Evolutionary conservation across 2,329 filamentous ascomycete species (phyloP).

Genomic region (Teratosphaeria viscida): DNA sequence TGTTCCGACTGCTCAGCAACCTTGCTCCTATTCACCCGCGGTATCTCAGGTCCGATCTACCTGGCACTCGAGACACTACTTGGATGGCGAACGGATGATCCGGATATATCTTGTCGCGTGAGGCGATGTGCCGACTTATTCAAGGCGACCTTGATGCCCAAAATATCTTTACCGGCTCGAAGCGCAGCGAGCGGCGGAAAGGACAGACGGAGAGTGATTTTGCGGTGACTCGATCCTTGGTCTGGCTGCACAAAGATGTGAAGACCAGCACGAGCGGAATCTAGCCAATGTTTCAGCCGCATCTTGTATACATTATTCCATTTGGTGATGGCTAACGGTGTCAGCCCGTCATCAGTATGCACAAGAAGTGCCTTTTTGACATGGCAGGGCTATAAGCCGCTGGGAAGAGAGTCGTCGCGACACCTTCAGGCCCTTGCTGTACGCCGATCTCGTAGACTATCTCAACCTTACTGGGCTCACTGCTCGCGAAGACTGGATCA

Average conservation of each 20-base stretch:
- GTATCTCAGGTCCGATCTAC: constrained; percentile 38
- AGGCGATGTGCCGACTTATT: background rate
- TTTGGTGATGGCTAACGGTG: constrained; percentile 42
- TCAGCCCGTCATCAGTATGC: constrained; percentile 16
- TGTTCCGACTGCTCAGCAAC: constrained; percentile 27
- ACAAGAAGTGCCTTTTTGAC: constrained; percentile 38
- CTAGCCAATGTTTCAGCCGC: constrained; percentile 20
- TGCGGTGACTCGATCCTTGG: background rate
- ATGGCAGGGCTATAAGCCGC: constrained; percentile 39
- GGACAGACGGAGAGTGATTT: background rate
- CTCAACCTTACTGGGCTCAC: constrained; percentile 14
- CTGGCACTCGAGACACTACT: background rate
- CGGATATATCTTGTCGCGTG: background rate
- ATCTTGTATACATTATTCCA: constrained; percentile 41
- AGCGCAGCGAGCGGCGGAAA: background rate
- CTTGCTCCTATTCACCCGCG: constrained; percentile 35
- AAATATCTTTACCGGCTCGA: background rate
- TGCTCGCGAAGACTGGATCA: constrained; percentile 25
- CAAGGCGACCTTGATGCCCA: background rate
- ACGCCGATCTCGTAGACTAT: constrained; percentile 24
- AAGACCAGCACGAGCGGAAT: constrained; percentile 36
- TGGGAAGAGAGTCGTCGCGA: constrained; percentile 33
- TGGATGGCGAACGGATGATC: background rate
- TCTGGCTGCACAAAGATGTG: background rate
- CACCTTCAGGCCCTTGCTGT: constrained; percentile 11